These are phyloP conservation scores for Straminergon stramineum DNA, from an alignment of 225 moss, liverwort and hornwort species.

Conservation along the genomic window DNA sequence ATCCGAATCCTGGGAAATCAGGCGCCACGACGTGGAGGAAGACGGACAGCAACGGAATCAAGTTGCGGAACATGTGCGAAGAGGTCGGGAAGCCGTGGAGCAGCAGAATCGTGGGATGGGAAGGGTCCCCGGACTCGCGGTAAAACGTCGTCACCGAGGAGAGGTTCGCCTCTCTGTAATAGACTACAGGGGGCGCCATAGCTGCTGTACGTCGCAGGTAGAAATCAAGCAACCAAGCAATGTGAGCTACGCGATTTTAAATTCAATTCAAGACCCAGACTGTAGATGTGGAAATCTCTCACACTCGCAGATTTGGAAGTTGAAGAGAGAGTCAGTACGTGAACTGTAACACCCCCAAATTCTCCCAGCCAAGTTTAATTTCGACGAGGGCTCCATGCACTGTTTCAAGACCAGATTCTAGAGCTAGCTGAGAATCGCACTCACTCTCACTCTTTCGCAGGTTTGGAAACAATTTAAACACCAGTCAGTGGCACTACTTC, in stretches of 20 bases:
- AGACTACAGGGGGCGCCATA: neutral
- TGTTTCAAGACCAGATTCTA: neutral
- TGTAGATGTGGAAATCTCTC: neutral
- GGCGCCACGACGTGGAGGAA: conserved; percentile 39
- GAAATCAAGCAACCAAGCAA: neutral
- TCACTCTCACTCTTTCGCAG: neutral
- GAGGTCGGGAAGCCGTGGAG: conserved; percentile 53
- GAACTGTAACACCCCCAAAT: neutral
- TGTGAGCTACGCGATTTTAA: neutral
- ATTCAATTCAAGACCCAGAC: neutral
- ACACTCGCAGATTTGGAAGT: neutral
- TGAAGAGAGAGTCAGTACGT: too few relatives aligned
- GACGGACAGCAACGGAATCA: conserved; percentile 26
- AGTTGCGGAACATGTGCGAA: conserved; percentile 43
- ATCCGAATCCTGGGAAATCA: conserved; percentile 35
- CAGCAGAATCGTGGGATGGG: conserved; percentile 34
- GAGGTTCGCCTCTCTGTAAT: neutral
- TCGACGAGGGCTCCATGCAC: neutral
- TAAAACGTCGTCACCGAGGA: conserved; percentile 24
- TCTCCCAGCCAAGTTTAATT: neutral
- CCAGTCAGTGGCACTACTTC: neutral
- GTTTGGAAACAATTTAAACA: neutral
- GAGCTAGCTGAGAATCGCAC: neutral
- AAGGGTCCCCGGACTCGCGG: conserved; percentile 21
- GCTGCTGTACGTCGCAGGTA: neutral